Evolutionary conservation across 1,284 basidiomycete species (phyloP), one percentile per base, ranked within the genome.

Genomic region (Cutaneotrichosporon mucoides): DNA sequence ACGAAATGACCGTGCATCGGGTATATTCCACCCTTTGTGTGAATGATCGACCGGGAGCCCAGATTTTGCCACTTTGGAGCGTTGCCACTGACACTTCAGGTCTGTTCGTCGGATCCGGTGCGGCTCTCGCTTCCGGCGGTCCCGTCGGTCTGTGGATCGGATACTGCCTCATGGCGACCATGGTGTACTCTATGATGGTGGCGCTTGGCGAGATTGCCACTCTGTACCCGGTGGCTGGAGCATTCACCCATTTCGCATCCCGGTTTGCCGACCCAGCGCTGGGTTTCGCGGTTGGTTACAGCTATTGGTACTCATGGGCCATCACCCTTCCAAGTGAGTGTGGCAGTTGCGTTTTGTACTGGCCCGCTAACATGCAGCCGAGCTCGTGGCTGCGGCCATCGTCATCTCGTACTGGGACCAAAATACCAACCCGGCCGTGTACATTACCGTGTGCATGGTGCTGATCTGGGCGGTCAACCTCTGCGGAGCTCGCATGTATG

Each of bases 261-360:
- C 80, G 83, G 16, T 84, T 84, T 69, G 79, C 83, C 57, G 80
- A 83, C 61, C 80, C 81, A 7, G 76, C 80, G 10, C 66, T 83
- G 11, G 79, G 79, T 15, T 82, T 81, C 60, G 80, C 60, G 5
- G 50, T 68, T 12, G 62, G 67, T 4, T 55, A 71, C 62, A 74
- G 69, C 67, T 75, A 72, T 62, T 62, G 59, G 69, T 75, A 75
- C 60, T 72, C 67, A 8, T 75, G 67, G 61, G 70, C 69, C n/a
- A 68, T 72, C 47, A 73, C 71, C 12, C 68, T 72, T 13, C 70
- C 69, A 4, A 68, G 57, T 59, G 42, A 59, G 57, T 50, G 1
- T 8, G 8, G 36, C 11, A 38, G 16, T 11, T 35, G 24, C 4
- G 4, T 44, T 15, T 44, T 15, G 4, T n/a, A n/a, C n/a, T n/a